phyloP scores from a whole-genome alignment of 2,329 filamentous ascomycete species.

The Colletotrichum coccodes region DNA sequence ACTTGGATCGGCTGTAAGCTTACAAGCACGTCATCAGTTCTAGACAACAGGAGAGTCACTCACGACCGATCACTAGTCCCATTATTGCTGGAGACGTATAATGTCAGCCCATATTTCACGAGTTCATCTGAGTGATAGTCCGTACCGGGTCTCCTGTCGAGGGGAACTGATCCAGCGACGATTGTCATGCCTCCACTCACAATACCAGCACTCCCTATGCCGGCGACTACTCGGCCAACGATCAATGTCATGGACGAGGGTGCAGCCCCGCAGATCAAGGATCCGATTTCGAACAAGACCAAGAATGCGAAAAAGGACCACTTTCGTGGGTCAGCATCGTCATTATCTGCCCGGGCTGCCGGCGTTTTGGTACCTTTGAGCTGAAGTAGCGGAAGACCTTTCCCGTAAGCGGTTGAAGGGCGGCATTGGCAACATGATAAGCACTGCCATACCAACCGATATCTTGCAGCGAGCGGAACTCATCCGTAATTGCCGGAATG shows the following conservation, averaged over 20 bases:
- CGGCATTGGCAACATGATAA: slow-evolving; percentile 43
- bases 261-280: slow-evolving; percentile 57
- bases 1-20: slow-evolving; percentile 32
- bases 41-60: neutral
- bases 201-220: slow-evolving; percentile 56
- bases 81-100: neutral
- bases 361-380: slow-evolving; percentile 46
- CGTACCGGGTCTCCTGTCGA: slow-evolving; percentile 43
- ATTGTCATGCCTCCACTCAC: slow-evolving; percentile 48
- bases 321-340: slow-evolving; percentile 42
- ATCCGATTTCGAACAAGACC: slow-evolving; percentile 50
- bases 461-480: slow-evolving; percentile 50
- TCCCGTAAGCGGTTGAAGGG: slow-evolving; percentile 41
- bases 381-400: slow-evolving; percentile 45
- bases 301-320: slow-evolving; percentile 43
- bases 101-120: neutral
- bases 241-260: slow-evolving; percentile 57
- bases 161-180: slow-evolving; percentile 41
- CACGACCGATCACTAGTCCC: slow-evolving; percentile 2
- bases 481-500: slow-evolving; percentile 46
- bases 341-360: neutral
- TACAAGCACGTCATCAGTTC: neutral
- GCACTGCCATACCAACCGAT: slow-evolving; percentile 57
- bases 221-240: slow-evolving; percentile 58
- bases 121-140: too few species aligned